A percentile compares a stretch with the other conserved stretches of the same genome.
Evolutionary conservation across 148 eudicot species (phyloP).

Genomic region (Pouteria glomerata): DNA sequence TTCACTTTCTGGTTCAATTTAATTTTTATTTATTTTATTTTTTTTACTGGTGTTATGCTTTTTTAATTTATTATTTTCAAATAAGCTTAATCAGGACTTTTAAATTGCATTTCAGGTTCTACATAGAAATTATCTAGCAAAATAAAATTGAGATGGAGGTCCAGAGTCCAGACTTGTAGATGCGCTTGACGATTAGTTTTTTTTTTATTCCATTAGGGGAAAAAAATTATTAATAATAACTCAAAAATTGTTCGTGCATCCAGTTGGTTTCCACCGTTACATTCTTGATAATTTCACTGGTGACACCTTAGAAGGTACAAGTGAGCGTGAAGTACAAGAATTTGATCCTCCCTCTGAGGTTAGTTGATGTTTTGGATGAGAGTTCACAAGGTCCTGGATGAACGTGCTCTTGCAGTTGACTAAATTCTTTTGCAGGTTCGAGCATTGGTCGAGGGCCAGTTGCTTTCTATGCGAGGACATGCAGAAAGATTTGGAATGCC

Average conservation of each 20-base stretch:
- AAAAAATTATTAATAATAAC: neutral
- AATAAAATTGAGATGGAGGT: neutral
- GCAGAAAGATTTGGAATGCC: conserved; percentile 92
- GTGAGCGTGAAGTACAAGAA: conserved; percentile 55
- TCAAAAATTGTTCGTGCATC: neutral
- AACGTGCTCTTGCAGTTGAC: neutral
- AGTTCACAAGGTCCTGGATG: neutral
- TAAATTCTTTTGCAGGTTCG: conserved; percentile 48
- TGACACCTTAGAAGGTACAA: conserved; percentile 47
- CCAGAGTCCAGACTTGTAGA: neutral
- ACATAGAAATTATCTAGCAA: neutral
- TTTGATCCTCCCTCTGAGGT: conserved; percentile 87
- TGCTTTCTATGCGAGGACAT: conserved; percentile 81
- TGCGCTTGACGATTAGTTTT: neutral
- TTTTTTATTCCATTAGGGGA: neutral
- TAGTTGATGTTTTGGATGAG: conserved; percentile 3
- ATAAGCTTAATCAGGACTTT: neutral
- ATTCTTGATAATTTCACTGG: conserved; percentile 57
- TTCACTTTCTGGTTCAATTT: too few relatives aligned
- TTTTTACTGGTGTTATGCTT: too few relatives aligned
- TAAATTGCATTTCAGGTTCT: neutral
- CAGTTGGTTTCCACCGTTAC: conserved; percentile 83
- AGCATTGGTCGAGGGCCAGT: conserved; percentile 78
- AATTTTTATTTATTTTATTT: too few relatives aligned
- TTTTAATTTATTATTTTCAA: neutral